Percentiles rank a stretch among this genome's conserved stretches.
Conservation (phyloP, 306 rosid genomes). For the Prosopis cineraria region DNA sequence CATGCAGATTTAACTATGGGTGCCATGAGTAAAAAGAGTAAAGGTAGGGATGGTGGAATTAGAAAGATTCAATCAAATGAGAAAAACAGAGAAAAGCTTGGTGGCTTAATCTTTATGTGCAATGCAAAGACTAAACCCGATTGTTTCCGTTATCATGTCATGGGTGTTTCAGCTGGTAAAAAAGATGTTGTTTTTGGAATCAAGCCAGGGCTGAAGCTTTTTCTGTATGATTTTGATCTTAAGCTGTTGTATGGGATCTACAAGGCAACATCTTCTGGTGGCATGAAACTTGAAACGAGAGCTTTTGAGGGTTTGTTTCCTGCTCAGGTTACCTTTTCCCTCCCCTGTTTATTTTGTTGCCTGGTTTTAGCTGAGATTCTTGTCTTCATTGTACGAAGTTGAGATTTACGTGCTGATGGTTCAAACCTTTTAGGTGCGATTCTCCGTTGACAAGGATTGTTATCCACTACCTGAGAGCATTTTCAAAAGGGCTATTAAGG, state of each 20-base stretch:
- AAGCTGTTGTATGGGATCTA: conserved; percentile 81
- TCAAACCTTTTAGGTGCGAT: conserved; percentile 70
- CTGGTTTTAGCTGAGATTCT: conserved; percentile 13
- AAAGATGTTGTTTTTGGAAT: conserved; percentile 60
- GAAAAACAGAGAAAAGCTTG: conserved; percentile 54
- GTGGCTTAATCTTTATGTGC: conserved; percentile 93
- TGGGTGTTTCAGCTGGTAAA: conserved; percentile 74
- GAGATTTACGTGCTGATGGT: conserved; percentile 33
- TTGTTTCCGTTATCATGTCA: conserved; percentile 68
- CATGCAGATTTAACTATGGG: conserved; percentile 22
- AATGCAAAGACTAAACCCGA: conserved; percentile 87
- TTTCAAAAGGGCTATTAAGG: conserved; percentile 85
- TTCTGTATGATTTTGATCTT: conserved; percentile 87
- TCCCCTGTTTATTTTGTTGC: conserved; percentile 4
- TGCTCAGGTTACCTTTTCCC: conserved; percentile 60
- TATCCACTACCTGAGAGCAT: conserved; percentile 73
- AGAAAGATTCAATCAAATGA: conserved; percentile 41
- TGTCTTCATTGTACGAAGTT: conserved; percentile 15
- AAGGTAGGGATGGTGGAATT: conserved; percentile 29
- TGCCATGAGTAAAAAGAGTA: conserved; percentile 35
- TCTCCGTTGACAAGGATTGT: conserved; percentile 66
- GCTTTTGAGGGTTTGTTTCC: conserved; percentile 90
- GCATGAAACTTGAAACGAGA: conserved; percentile 76
- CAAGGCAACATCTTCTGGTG: conserved; percentile 82
- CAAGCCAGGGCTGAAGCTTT: conserved; percentile 75